Evolutionary conservation across 768 basidiomycete species (phyloP).

Genomic region (Leccinum incarnatum): DNA sequence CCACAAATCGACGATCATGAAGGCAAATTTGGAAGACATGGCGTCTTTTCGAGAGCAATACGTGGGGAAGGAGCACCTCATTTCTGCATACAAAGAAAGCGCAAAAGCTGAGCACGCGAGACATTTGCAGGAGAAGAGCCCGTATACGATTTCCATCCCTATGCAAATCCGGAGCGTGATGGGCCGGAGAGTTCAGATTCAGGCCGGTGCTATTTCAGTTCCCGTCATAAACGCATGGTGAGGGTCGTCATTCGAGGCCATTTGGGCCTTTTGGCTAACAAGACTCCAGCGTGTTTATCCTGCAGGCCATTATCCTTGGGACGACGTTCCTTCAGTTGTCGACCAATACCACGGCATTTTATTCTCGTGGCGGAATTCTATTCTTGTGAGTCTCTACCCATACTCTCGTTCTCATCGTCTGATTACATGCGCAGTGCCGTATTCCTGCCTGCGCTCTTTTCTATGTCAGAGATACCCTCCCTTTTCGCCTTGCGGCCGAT

Average conservation of each 20-base stretch:
- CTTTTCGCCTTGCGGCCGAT: constrained; percentile 46
- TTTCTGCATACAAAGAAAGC: constrained; percentile 45
- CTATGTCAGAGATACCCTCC: constrained; percentile 58
- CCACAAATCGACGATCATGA: constrained; percentile 38
- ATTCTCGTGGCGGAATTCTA: constrained; percentile 76
- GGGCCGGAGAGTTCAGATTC: constrained; percentile 44
- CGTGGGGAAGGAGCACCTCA: constrained; percentile 44
- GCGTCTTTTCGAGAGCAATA: constrained; percentile 43
- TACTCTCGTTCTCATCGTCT: neutral
- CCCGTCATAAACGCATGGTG: constrained; percentile 32
- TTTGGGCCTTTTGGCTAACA: neutral
- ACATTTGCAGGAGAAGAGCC: constrained; percentile 40
- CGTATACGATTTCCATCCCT: constrained; percentile 36
- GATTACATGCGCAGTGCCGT: constrained; percentile 40
- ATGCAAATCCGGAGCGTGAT: constrained; percentile 50
- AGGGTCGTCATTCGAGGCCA: neutral
- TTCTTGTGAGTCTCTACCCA: constrained; percentile 58
- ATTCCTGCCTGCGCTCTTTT: constrained; percentile 55
- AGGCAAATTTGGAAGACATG: constrained; percentile 47
- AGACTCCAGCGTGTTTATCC: constrained; percentile 36
- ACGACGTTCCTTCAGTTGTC: constrained; percentile 48
- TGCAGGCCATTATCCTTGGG: constrained; percentile 34
- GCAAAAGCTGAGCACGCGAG: constrained; percentile 53
- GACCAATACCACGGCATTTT: constrained; percentile 33
- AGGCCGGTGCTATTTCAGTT: constrained; percentile 37